Base-by-base conservation (phyloP, 768 basidiomycete genomes). In the Pilatotrama ljubarskyi region DNA sequence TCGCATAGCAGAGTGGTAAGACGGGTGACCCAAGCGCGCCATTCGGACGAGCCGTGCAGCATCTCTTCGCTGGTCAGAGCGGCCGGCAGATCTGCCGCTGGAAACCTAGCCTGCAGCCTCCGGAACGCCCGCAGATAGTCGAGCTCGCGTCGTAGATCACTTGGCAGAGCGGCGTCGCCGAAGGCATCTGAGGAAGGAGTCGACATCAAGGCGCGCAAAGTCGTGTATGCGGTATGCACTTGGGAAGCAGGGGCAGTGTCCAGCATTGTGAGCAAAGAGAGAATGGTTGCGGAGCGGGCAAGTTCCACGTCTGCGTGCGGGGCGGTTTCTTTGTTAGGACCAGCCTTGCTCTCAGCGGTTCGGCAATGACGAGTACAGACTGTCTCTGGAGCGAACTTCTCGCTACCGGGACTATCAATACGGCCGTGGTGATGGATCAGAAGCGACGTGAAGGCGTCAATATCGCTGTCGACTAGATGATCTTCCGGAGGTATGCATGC, bases 361-460 rank as follows among this genome's bases (percentile, higher is more conserved):
- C 22, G 17, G 40, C 58, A 60, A 50, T 75, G 82, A 53, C 76
- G 76, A 20, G 70, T 73, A 9, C 78, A 75, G 41, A 83, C 70
- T 20, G 78, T 78, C 49, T 76, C 83, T 66, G 32, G 78, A 75
- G 49, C 75, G 76, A n/a, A 76, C 66, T 38, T 68, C 63, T 36
- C 79, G 51, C 79, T 77, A 29, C 79, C 81, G 54, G 90, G 83
- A 40, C 86, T 84, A 48, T 83, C 78, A 48, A 92, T 81, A 18
- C 75, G 76, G 0, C 91, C 91, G 53, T 80, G 77, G 36, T 85
- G 78, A 8, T 78, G 70, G 36, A 82, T 75, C 11, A 95, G 75
- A 13, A 94, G 75, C 9, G 80, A 78, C 15, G 86, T 82, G 65
- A 94, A 95, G 0, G 89, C 89, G 51, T 86, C 77, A 17, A 88